These are phyloP conservation scores for Melanopsichium pennsylvanicum DNA, from an alignment of 1,284 basidiomycete species.

Conservation along the genomic window DNA sequence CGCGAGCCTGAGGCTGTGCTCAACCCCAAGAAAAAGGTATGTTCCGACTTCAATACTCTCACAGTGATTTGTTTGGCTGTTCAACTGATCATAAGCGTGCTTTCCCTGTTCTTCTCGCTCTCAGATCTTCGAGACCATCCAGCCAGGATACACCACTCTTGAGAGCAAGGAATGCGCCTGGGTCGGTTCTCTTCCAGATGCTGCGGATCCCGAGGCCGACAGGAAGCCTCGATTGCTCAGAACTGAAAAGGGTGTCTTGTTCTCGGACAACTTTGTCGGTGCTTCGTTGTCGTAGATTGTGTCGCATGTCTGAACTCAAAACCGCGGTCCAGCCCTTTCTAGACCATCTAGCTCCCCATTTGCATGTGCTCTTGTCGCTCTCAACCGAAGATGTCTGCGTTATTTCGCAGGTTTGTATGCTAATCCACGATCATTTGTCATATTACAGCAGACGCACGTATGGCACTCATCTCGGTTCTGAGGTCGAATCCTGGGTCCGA, in stretches of 20 bases:
- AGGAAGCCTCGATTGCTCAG: conserved; percentile 55
- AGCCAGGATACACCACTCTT: conserved; percentile 61
- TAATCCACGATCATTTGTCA: too few relatives aligned
- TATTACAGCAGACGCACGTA: too few relatives aligned
- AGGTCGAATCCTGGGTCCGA: too few relatives aligned
- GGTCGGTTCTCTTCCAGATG: conserved; percentile 57
- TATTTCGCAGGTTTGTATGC: too few relatives aligned
- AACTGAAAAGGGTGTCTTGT: conserved; percentile 55
- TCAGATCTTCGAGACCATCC: conserved; percentile 65
- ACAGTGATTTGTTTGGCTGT: neutral
- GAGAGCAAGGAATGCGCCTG: conserved; percentile 55
- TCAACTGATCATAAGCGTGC: neutral
- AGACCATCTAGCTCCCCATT: neutral
- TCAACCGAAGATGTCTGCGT: too few relatives aligned
- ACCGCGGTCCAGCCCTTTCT: neutral
- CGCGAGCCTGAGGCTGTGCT: conserved; percentile 59
- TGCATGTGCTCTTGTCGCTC: neutral
- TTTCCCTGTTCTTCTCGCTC: neutral
- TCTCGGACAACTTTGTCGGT: conserved; percentile 53
- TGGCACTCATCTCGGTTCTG: too few relatives aligned
- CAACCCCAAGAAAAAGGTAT: conserved; percentile 66
- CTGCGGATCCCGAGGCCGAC: conserved; percentile 56
- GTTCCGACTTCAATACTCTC: neutral
- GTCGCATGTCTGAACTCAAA: neutral
- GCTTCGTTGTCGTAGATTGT: conserved; percentile 54